These are phyloP conservation scores for Heliamphora exappendiculata DNA, from an alignment of 148 eudicot genomes.

Conservation along the genomic window DNA sequence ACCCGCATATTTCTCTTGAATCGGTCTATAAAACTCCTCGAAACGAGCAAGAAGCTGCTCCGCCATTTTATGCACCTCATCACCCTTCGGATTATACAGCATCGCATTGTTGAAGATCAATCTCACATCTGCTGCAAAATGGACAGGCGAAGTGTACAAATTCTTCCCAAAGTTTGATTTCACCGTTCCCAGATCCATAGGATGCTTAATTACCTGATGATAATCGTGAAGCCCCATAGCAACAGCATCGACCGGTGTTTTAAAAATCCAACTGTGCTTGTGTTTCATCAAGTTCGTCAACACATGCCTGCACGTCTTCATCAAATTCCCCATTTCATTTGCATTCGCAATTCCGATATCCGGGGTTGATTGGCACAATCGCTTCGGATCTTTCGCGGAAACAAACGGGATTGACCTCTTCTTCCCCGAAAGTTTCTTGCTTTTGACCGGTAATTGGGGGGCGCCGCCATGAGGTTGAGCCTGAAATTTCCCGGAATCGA, in stretches of 20 bases:
- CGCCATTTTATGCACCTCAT: conserved; percentile 59
- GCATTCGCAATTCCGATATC: conserved; percentile 3
- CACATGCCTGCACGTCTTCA: conserved; percentile 40
- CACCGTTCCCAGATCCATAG: conserved; percentile 60
- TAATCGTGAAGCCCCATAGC: conserved; percentile 49
- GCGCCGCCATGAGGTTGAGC: not conserved
- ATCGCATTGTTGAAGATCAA: conserved; percentile 69
- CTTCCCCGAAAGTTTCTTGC: conserved; percentile 27
- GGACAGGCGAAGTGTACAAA: conserved; percentile 38
- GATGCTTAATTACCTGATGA: conserved; percentile 40
- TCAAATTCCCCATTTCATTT: conserved; percentile 17
- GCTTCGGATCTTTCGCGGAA: conserved; percentile 11
- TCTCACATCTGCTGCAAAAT: conserved; percentile 64
- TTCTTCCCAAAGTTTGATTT: conserved; percentile 31
- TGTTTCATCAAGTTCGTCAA: conserved; percentile 42
- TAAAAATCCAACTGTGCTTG: conserved; percentile 37
- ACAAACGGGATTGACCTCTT: conserved; percentile 24
- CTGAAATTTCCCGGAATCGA: conserved; percentile 30
- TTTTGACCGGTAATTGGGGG: conserved; percentile 18
- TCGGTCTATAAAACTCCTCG: conserved; percentile 49
- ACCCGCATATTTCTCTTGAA: conserved; percentile 30
- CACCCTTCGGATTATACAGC: conserved; percentile 63
- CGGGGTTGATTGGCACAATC: conserved; percentile 2
- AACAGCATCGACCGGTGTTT: conserved; percentile 38
- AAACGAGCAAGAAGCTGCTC: conserved; percentile 38